These are phyloP conservation scores for Selaginella moellendorffii DNA, from an alignment of 75 land plant species.

Conservation along the genomic window DNA sequence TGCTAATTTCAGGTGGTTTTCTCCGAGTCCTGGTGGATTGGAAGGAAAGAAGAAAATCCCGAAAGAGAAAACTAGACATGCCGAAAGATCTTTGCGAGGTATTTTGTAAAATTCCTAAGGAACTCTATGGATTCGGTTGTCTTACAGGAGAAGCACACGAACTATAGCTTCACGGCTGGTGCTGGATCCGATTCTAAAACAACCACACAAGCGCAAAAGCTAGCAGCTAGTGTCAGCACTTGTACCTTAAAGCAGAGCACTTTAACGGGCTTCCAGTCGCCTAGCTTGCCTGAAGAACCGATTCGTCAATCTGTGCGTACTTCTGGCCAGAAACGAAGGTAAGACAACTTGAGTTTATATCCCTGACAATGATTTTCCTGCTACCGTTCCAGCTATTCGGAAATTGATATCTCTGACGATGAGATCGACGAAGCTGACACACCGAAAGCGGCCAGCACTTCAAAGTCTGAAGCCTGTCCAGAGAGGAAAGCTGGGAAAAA, in stretches of 20 bases:
- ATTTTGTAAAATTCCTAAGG: not conserved
- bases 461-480: not conserved
- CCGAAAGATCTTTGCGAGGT: constrained; percentile 60
- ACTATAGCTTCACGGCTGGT: constrained; percentile 79
- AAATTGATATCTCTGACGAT: not conserved
- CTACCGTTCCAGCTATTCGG: not conserved
- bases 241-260: not conserved
- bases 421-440: not conserved
- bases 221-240: not conserved
- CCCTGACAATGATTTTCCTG: not conserved
- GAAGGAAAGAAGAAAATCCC: constrained; percentile 84
- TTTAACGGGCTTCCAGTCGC: not conserved
- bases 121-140: not conserved
- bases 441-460: not conserved
- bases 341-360: not conserved
- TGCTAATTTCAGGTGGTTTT: constrained; percentile 73
- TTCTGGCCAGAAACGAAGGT: not conserved
- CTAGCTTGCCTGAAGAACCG: not conserved
- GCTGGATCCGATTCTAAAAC: constrained; percentile 30
- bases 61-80: constrained; percentile 51
- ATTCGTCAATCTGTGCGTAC: not conserved
- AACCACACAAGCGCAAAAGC: not conserved
- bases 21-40: constrained; percentile 95
- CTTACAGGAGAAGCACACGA: constrained; percentile 36
- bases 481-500: not conserved